Conservation (phyloP, 495 filamentous ascomycete species). For the Podospora sp. region DNA sequence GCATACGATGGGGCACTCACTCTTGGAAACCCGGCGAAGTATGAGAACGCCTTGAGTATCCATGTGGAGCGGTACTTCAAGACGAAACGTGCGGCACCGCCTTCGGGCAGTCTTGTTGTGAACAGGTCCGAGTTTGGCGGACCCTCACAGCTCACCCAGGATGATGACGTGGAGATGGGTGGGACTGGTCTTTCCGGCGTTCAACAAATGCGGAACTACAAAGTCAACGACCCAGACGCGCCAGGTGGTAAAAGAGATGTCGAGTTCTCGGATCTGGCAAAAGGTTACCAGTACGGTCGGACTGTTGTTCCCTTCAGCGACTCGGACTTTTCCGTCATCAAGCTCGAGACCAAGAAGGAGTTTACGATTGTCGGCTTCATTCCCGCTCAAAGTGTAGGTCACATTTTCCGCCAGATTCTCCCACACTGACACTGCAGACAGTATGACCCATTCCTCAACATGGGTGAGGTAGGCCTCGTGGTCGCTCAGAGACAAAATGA, state of each 20-base stretch:
- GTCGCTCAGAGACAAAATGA: constrained; percentile 73
- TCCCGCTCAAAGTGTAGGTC: constrained; percentile 65
- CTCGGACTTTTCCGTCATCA: constrained; percentile 79
- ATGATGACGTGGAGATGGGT: constrained; percentile 47
- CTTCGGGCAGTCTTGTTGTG: constrained; percentile 76
- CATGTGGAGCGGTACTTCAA: constrained; percentile 88
- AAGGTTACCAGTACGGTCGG: constrained; percentile 91
- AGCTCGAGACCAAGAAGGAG: constrained; percentile 70
- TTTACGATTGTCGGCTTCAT: constrained; percentile 89
- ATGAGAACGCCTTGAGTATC: constrained; percentile 78
- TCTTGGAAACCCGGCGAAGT: constrained; percentile 74
- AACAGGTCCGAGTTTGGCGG: constrained; percentile 45
- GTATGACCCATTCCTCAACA: constrained; percentile 84
- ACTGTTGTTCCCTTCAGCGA: constrained; percentile 88
- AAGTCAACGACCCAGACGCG: constrained; percentile 70
- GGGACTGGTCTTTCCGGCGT: constrained; percentile 62
- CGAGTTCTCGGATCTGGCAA: constrained; percentile 79
- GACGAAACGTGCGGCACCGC: constrained; percentile 72
- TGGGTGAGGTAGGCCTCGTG: constrained; percentile 75
- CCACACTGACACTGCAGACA: constrained; percentile 33
- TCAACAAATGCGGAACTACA: constrained; percentile 73
- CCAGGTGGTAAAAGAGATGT: constrained; percentile 85
- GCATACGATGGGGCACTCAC: constrained; percentile 79
- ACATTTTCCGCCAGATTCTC: background rate
- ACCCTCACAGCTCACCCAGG: constrained; percentile 50